Base-by-base conservation (phyloP, 257 asterid species). In the Ehretia macrophylla region DNA sequence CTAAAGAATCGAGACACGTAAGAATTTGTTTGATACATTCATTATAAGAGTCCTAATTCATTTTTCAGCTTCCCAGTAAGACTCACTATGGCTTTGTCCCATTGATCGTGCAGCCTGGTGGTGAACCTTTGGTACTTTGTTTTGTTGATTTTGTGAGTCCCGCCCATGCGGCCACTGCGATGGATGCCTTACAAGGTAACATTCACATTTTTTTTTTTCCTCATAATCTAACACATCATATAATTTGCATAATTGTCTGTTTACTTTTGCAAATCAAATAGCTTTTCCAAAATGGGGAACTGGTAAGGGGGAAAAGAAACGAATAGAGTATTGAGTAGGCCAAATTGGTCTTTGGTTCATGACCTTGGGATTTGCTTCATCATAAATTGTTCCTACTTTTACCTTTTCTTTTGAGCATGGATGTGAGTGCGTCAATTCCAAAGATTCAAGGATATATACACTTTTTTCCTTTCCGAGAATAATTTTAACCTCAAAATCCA, bases 91-190 rank as follows among this genome's bases (percentile, higher is more conserved):
- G 20, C 45, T 22, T 55, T 37, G 18, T 67, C 35, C 44, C 59
- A 59, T 64, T 68, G 62, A 47, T 59, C 59, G 0, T 81, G 74
- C 83, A 89, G 95, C 48, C 83, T 58, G 90, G 87, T 37, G 94
- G 90, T 16, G 86, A 85, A 8, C 89, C 86, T 1, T 67, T 86
- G 62, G 82, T 83, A 47, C 91, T 86, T 55, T 86, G 97, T 75
- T 84, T 89, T 45, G 94, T 86, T 74, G 95, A 89, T 73, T 89
- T 89, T 69, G 62, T 61, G 58, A 84, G 85, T 66, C 94, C 95
- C 68, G 84, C 89, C 55, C 85, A 83, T 79, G 94, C 97, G 32
- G 95, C 92, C 59, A 81, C 91, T 21, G 92, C 95, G 0, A 74
- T 82, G 95, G 87, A 81, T 55, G 85, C 92, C 46, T 71, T 84